A percentile compares a stretch with the other conserved stretches of the same genome.
phyloP scores from a whole-genome alignment of 768 basidiomycete genomes.

The Rhodotorula babjevae region DNA sequence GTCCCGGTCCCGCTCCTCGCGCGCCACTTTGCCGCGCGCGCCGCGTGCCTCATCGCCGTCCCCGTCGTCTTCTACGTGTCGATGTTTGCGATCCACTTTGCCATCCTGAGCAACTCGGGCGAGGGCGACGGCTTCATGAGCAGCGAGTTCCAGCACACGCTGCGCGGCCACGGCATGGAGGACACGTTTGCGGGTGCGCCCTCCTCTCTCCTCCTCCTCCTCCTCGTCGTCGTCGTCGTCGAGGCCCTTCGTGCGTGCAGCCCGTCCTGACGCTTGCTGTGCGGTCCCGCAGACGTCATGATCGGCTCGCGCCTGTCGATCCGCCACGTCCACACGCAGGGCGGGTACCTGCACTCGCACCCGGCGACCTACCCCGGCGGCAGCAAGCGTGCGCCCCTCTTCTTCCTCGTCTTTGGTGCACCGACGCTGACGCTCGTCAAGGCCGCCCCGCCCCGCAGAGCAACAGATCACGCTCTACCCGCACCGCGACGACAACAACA shows the following conservation, averaged over 20 bases:
- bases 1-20: slow-evolving; percentile 70
- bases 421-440: neutral
- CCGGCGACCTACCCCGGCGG: slow-evolving; percentile 81
- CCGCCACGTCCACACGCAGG: slow-evolving; percentile 92
- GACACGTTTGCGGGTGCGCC: slow-evolving; percentile 81
- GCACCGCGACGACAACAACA: slow-evolving; percentile 93
- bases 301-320: slow-evolving; percentile 76
- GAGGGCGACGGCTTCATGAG: slow-evolving; percentile 99
- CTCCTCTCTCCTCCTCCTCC: neutral
- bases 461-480: slow-evolving; percentile 99
- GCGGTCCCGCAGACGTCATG: slow-evolving; percentile 62
- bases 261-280: neutral
- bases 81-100: slow-evolving; percentile 95
- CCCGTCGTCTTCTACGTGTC: slow-evolving; percentile 87
- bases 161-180: slow-evolving; percentile 79
- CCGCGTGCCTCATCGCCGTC: slow-evolving; percentile 78
- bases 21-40: slow-evolving; percentile 80
- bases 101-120: slow-evolving; percentile 79
- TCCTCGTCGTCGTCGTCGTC: no score
- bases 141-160: slow-evolving; percentile 94
- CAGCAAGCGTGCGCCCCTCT: slow-evolving; percentile 64
- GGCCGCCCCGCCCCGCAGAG: slow-evolving; percentile 54
- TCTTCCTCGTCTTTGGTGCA: slow-evolving; percentile 12
- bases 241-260: no score
- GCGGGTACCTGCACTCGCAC: slow-evolving; percentile 98